Percentiles rank a stretch among this genome's conserved stretches.
These are phyloP conservation scores for Penicillium riverlandense DNA, from an alignment of 495 filamentous ascomycete species.

Conservation along the genomic window DNA sequence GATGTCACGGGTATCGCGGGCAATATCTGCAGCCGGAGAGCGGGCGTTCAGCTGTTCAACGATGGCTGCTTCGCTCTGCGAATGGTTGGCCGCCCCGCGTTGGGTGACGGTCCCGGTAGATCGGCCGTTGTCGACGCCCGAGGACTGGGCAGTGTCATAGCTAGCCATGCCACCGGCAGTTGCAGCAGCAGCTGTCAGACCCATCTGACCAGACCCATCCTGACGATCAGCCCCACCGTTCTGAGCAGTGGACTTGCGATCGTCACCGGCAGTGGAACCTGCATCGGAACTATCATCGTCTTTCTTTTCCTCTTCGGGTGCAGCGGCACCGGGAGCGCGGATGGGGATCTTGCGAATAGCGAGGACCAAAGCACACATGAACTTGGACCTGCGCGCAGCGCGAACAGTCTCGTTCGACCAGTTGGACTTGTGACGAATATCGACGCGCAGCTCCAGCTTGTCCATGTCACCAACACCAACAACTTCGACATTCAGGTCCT, in stretches of 20 bases:
- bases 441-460: constrained; percentile 74
- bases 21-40: constrained; percentile 29
- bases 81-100: constrained; percentile 20
- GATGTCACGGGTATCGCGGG: constrained; percentile 20
- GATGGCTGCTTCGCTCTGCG: constrained; percentile 32
- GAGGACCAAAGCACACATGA: constrained; percentile 88
- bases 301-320: constrained; percentile 55
- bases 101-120: constrained; percentile 22
- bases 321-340: constrained; percentile 69
- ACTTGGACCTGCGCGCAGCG: constrained; percentile 79
- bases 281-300: constrained; percentile 30
- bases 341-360: constrained; percentile 85
- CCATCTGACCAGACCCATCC: background rate
- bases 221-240: constrained; percentile 6
- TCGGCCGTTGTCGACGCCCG: constrained; percentile 26
- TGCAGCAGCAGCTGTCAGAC: constrained; percentile 4
- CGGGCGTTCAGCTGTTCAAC: constrained; percentile 39
- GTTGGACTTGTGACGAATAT: constrained; percentile 89
- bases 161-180: constrained; percentile 13
- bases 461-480: constrained; percentile 78
- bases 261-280: background rate
- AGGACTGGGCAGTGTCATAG: constrained; percentile 20
- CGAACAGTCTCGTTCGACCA: constrained; percentile 90
- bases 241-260: constrained; percentile 3
- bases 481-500: constrained; percentile 71